Base-by-base conservation (phyloP, 1,284 basidiomycete genomes). In the Chiua sp. region DNA sequence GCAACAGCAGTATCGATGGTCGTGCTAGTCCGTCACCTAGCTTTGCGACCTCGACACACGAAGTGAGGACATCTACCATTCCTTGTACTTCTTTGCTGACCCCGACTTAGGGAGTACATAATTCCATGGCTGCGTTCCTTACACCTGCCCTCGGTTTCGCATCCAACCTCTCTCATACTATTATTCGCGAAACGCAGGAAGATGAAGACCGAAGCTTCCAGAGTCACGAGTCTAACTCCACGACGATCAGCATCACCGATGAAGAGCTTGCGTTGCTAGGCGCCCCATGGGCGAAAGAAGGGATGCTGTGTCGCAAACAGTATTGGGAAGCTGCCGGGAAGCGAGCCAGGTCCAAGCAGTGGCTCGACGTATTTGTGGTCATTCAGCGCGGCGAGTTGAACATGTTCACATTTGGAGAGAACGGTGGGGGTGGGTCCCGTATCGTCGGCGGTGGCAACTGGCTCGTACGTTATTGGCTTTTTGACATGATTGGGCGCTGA, bases 201-300 rank as follows among this genome's bases (percentile, higher is more conserved):
- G 96, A 98, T 70, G 95, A 98, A 69, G 83, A 87, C 52, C 82
- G 86, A 53, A 95, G 92, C 63, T 70, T 87, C 15, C 81, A 83
- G 23, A 91, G 87, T 67, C 81, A 84, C 42, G 82, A 80, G 47
- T 86, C 88, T 10, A 78, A 72, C 51, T 86, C 84, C 22, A 90
- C 88, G 1, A 86, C 83, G 32, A 89, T 93, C 67, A 93, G 92
- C 62, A 91, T 97, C 61, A 88, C 90, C 7, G 96, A 98, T 71
- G 96, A 98, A 72, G 95, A 98, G 76, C 82, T 98, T 15, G 96
- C 97, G 1, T 80, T 98, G 39, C 85, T 98, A 15, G 97, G 97
- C 28, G 89, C 97, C 4, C 97, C 97, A 0, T 99, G 97, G 97
- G 97, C 97, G 0, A 99, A 99, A 75, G 97, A 99, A 75, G 97